Conservation (phyloP, 345 rosid species). For the Schrenkiella parvula region DNA sequence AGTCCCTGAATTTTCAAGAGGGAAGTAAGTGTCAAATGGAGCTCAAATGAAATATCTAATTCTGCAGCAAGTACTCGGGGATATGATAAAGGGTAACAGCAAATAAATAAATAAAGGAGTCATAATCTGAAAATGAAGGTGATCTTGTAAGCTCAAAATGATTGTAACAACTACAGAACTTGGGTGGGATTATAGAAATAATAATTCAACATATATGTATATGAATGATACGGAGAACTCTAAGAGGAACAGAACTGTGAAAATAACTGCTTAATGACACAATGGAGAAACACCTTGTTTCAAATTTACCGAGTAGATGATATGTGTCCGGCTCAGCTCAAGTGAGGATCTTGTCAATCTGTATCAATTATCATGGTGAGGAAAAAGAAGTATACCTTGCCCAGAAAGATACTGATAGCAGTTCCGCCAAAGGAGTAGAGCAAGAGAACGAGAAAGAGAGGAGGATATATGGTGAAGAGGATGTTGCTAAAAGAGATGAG, state of each 20-base stretch:
- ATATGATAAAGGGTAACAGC: background rate
- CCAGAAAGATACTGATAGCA: slow-evolving; percentile 72
- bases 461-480: slow-evolving; percentile 86
- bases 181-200: background rate
- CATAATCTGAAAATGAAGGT: background rate
- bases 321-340: background rate
- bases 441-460: slow-evolving; percentile 72
- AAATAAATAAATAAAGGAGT: background rate
- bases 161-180: background rate
- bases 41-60: background rate
- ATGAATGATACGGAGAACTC: background rate
- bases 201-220: background rate
- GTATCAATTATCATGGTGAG: background rate
- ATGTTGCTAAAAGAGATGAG: slow-evolving; percentile 94
- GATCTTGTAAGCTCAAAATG: background rate
- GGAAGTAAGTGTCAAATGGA: slow-evolving; percentile 10
- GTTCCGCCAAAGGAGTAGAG: slow-evolving; percentile 88
- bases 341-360: background rate
- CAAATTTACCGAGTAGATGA: background rate
- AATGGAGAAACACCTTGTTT: background rate
- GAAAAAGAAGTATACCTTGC: slow-evolving; percentile 51
- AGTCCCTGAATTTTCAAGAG: slow-evolving; percentile 58
- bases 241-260: background rate
- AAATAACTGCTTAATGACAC: background rate
- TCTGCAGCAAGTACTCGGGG: background rate